These are phyloP conservation scores for Fusarium mundagurra DNA, from an alignment of 2,329 filamentous ascomycete genomes.

Conservation along the genomic window DNA sequence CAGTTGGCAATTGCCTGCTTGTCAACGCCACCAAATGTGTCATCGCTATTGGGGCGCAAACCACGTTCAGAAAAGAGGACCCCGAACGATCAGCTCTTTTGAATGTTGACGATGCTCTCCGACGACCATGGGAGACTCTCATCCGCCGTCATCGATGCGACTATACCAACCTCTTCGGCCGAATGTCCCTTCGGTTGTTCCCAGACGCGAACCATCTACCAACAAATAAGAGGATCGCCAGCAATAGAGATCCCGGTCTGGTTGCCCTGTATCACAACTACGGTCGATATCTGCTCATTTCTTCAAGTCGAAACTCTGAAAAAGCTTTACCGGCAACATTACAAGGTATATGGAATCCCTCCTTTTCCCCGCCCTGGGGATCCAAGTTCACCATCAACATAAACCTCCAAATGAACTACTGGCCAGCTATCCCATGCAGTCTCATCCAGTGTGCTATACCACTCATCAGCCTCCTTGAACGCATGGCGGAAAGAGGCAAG, in stretches of 20 bases:
- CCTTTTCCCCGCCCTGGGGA: constrained; percentile 52
- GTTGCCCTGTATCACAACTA: constrained; percentile 46
- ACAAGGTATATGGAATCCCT: constrained; percentile 51
- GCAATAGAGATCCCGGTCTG: constrained; percentile 41
- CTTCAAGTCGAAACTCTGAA: constrained; percentile 31
- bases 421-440: constrained; percentile 49
- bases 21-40: constrained; percentile 19
- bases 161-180: constrained; percentile 24
- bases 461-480: constrained; percentile 48
- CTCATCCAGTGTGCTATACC: constrained; percentile 53
- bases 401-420: constrained; percentile 65
- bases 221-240: constrained; percentile 30
- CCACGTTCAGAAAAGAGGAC: constrained; percentile 34
- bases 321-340: constrained; percentile 46
- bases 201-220: constrained; percentile 33
- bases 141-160: constrained; percentile 32
- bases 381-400: constrained; percentile 62
- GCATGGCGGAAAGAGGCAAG: constrained; percentile 42
- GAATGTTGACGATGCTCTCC: constrained; percentile 39
- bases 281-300: constrained; percentile 47
- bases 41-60: constrained; percentile 36
- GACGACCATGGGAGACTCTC: constrained; percentile 19
- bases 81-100: constrained; percentile 30
- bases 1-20: constrained; percentile 30
- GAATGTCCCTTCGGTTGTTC: constrained; percentile 33